A percentile compares a stretch with the other conserved stretches of the same genome.
phyloP scores from a whole-genome alignment of 371 early-diverging fungal genomes.

The Mycotypha africana region DNA sequence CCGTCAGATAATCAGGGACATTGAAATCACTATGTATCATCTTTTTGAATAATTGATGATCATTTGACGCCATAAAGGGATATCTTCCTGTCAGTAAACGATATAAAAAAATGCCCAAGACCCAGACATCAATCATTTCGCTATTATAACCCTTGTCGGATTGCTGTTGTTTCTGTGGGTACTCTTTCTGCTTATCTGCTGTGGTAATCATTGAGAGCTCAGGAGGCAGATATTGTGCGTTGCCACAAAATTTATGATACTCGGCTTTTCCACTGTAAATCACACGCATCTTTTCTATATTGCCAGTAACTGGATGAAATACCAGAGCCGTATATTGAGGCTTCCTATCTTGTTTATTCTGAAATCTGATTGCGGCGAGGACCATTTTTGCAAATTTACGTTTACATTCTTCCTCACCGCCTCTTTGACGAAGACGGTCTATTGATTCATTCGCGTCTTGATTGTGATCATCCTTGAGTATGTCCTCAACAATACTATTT shows the following conservation, averaged over 20 bases:
- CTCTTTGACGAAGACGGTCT: no score
- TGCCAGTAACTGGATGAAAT: slow-evolving; percentile 20
- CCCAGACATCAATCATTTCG: slow-evolving; percentile 36
- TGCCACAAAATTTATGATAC: slow-evolving; percentile 28
- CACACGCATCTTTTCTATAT: slow-evolving; percentile 24
- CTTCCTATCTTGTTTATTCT: no score
- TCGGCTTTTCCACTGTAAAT: slow-evolving; percentile 13
- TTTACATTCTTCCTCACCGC: slow-evolving; percentile 29
- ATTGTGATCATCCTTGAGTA: no score
- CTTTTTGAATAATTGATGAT: slow-evolving; percentile 30
- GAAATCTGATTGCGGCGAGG: no score
- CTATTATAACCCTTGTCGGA: slow-evolving; percentile 15
- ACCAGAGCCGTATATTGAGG: no score
- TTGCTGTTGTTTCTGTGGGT: no score
- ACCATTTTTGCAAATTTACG: slow-evolving; percentile 35
- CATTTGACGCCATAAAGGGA: slow-evolving; percentile 34
- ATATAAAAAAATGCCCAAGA: slow-evolving; percentile 35
- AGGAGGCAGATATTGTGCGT: slow-evolving; percentile 35
- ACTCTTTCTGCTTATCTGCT: no score
- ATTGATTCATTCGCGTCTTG: no score
- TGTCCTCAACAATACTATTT: no score
- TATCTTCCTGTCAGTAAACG: slow-evolving; percentile 31
- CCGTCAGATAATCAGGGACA: slow-evolving; percentile 16
- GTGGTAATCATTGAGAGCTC: slow-evolving; percentile 17
- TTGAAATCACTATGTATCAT: slow-evolving; percentile 33